phyloP scores from a whole-genome alignment of 2,329 filamentous ascomycete species.

The Cucurbitaria berberidis region DNA sequence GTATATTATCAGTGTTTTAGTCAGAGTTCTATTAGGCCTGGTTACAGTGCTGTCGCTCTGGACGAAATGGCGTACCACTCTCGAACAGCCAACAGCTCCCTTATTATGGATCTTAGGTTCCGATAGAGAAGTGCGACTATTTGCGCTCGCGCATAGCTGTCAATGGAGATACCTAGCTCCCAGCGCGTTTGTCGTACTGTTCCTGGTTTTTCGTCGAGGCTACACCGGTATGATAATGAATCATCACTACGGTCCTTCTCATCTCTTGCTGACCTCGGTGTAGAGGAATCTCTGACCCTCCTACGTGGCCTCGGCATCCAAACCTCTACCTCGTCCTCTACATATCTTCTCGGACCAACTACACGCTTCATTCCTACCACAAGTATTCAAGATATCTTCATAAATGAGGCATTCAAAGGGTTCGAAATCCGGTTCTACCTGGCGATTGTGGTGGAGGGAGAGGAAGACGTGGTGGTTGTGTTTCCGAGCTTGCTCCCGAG shows the following conservation, averaged over 20 bases:
- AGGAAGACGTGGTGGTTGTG: constrained; percentile 89
- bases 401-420: constrained; percentile 92
- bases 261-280: constrained; percentile 20
- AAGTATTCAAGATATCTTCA: constrained; percentile 89
- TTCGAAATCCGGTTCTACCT: constrained; percentile 92
- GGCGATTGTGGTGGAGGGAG: constrained; percentile 86
- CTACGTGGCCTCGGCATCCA: constrained; percentile 90
- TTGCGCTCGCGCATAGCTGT: constrained; percentile 47
- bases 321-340: constrained; percentile 73
- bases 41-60: constrained; percentile 48
- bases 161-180: constrained; percentile 53
- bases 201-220: constrained; percentile 54
- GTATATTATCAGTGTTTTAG: constrained; percentile 52
- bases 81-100: constrained; percentile 1
- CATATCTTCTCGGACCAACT: constrained; percentile 67
- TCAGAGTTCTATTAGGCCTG: constrained; percentile 54
- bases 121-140: constrained; percentile 26
- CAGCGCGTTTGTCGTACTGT: constrained; percentile 50
- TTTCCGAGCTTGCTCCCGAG: constrained; percentile 83
- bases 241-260: neutral
- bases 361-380: constrained; percentile 88
- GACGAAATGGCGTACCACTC: constrained; percentile 30
- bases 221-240: constrained; percentile 59
- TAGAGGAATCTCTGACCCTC: constrained; percentile 83
- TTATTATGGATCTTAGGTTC: constrained; percentile 13